Conservation (phyloP, 192 early-diverging fungal genomes). For the Ambispora gerdemannii region DNA sequence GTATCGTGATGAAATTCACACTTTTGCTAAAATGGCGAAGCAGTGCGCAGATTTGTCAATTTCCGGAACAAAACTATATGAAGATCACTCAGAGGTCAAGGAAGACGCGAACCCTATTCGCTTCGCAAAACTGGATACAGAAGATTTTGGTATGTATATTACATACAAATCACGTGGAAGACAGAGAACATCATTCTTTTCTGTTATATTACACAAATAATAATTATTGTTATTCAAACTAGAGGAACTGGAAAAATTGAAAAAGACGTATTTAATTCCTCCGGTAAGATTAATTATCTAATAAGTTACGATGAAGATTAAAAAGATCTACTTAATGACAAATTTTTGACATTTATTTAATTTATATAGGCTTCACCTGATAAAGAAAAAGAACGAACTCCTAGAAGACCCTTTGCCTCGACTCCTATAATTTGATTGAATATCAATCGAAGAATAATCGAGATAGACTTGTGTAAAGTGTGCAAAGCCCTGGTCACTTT, state of each 20-base stretch:
- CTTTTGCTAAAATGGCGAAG: slow-evolving; percentile 66
- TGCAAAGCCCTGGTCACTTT: too few species aligned
- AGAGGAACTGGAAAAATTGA: not conserved
- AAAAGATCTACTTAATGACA: not conserved
- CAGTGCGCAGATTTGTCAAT: slow-evolving; percentile 74
- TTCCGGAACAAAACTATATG: slow-evolving; percentile 59
- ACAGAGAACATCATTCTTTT: too few species aligned
- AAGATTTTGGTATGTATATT: slow-evolving; percentile 48
- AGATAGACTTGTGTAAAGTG: too few species aligned
- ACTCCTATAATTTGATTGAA: not conserved
- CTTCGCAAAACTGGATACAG: slow-evolving; percentile 55
- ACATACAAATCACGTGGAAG: too few species aligned
- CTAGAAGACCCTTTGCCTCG: not conserved
- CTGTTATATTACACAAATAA: not conserved
- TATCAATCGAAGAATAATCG: not conserved
- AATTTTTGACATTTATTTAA: not conserved
- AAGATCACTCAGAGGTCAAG: slow-evolving; percentile 44
- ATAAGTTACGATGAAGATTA: not conserved
- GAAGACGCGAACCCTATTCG: slow-evolving; percentile 49
- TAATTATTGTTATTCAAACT: not conserved
- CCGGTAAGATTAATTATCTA: not conserved
- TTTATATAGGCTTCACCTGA: not conserved
- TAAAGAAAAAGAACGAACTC: not conserved
- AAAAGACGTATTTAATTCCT: not conserved
- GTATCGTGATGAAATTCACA: slow-evolving; percentile 54